These are phyloP conservation scores for Paecilomyces dactylethromorphus DNA, from an alignment of 2,329 filamentous ascomycete species.

Conservation along the genomic window DNA sequence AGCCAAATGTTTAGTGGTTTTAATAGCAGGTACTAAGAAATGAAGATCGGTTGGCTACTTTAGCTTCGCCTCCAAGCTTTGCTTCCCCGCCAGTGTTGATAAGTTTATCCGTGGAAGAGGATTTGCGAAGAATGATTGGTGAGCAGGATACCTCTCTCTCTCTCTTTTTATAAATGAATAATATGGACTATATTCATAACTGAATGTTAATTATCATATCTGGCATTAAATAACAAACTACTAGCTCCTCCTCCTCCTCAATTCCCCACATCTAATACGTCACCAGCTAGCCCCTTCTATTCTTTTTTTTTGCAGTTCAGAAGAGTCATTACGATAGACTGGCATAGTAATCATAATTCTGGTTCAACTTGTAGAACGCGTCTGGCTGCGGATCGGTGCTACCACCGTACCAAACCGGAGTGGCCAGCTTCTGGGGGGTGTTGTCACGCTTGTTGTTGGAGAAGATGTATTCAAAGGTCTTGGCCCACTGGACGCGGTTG, in stretches of 20 bases:
- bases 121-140: too few relatives aligned
- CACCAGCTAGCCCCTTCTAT: too few relatives aligned
- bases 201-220: too few relatives aligned
- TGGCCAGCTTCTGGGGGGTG: constrained; percentile 21
- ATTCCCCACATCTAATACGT: not conserved
- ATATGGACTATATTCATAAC: too few relatives aligned
- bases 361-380: constrained; percentile 25
- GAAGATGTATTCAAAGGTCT: constrained; percentile 35
- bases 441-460: constrained; percentile 14
- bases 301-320: not conserved
- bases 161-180: too few relatives aligned
- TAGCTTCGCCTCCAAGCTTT: too few relatives aligned
- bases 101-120: too few relatives aligned
- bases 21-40: not conserved
- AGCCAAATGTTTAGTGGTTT: not conserved
- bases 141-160: too few relatives aligned
- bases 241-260: too few relatives aligned
- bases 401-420: constrained; percentile 29
- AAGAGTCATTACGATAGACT: not conserved
- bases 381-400: constrained; percentile 25
- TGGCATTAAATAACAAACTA: too few relatives aligned
- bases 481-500: constrained; percentile 37
- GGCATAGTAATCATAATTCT: constrained; percentile 22
- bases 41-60: too few relatives aligned
- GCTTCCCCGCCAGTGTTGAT: too few relatives aligned